Evolutionary conservation across 108 stramenopile species (phyloP).

Genomic region (Cyclotella baltica): DNA sequence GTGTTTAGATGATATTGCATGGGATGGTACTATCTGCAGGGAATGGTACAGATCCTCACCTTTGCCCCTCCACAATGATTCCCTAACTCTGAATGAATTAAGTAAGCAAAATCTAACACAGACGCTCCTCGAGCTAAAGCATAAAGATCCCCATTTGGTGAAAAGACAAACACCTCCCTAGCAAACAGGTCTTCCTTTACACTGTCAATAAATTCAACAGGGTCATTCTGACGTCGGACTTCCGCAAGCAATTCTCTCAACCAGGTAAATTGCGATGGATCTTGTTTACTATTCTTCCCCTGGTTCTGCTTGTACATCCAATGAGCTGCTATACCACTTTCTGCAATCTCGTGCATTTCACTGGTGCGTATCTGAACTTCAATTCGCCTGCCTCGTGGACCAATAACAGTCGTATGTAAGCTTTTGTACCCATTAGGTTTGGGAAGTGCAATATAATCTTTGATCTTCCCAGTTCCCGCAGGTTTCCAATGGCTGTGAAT

Average conservation of each 20-base stretch:
- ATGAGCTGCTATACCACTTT: conserved; percentile 62
- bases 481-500: conserved; percentile 26
- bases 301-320: conserved; percentile 49
- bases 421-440: conserved; percentile 72
- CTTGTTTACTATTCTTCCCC: conserved; percentile 6
- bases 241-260: conserved; percentile 29
- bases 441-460: conserved; percentile 68
- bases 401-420: conserved; percentile 61
- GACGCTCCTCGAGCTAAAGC: conserved; percentile 31
- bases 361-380: conserved; percentile 59
- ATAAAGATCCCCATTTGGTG: conserved; percentile 35
- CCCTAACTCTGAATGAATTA: conserved; percentile 36
- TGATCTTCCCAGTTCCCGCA: conserved; percentile 42
- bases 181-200: conserved; percentile 46
- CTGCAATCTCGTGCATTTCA: conserved; percentile 63
- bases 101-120: conserved; percentile 46
- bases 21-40: background rate
- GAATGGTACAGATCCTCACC: no score
- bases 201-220: conserved; percentile 22
- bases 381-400: conserved; percentile 26
- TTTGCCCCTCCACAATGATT: conserved; percentile 31
- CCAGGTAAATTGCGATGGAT: conserved; percentile 35
- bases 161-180: conserved; percentile 38
- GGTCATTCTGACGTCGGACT: conserved; percentile 24
- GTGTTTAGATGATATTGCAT: background rate